phyloP scores from a whole-genome alignment of 75 land plant species.

The Cupressus sempervirens region DNA sequence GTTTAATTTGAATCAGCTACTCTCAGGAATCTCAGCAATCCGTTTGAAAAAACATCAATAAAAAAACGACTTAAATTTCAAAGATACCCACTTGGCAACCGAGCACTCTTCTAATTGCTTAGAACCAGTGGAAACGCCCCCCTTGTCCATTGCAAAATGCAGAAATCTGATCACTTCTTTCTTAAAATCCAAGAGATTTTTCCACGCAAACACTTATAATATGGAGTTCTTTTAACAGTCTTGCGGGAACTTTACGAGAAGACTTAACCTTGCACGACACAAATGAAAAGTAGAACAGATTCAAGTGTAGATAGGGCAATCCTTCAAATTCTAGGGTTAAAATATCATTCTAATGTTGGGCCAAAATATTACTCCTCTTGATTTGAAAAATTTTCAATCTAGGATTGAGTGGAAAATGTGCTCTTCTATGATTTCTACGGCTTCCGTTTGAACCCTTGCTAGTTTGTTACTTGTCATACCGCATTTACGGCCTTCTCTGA shows the following conservation, averaged over 20 bases:
- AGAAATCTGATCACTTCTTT: neutral
- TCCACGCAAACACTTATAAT: neutral
- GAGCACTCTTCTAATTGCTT: conserved; percentile 7
- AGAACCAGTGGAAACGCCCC: neutral
- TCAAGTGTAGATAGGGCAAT: no score
- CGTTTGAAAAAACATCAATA: neutral
- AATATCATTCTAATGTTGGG: no score
- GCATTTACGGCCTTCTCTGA: no score
- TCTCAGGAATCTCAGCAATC: neutral
- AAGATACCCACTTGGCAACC: conserved; percentile 5
- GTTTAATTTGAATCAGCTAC: neutral
- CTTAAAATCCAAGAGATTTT: neutral
- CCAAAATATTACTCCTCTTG: no score
- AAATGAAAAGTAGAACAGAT: neutral
- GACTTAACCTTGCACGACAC: neutral
- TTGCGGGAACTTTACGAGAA: neutral
- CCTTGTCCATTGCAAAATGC: neutral
- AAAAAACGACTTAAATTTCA: neutral
- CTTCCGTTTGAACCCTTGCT: no score
- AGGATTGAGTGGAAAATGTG: no score
- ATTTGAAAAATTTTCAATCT: no score
- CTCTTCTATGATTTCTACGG: no score
- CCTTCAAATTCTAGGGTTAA: no score
- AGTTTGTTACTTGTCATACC: no score
- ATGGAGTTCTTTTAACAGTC: neutral